Conservation (phyloP, 768 basidiomycete genomes). For the Hortiboletus campestris region DNA sequence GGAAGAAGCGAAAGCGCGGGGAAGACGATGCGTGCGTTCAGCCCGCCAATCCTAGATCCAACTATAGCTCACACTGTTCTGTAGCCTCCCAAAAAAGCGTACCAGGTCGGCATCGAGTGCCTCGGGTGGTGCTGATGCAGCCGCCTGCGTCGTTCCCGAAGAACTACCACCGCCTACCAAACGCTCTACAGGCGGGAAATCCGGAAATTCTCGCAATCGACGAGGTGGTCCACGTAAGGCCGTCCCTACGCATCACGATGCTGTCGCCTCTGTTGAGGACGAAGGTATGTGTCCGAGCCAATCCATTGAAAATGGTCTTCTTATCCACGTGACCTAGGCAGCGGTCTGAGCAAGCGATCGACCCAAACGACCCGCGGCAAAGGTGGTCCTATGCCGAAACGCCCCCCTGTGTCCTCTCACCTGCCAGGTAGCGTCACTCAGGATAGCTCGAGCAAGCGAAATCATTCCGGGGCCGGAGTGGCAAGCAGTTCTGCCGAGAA, state of each 20-base stretch:
- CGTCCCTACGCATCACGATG: constrained; percentile 21
- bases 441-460: constrained; percentile 51
- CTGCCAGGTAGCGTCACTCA: constrained; percentile 33
- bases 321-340: constrained; percentile 40
- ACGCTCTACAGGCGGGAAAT: constrained; percentile 25
- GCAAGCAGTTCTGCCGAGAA: constrained; percentile 43
- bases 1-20: constrained; percentile 72
- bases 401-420: constrained; percentile 31
- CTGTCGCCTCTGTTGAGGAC: constrained; percentile 43
- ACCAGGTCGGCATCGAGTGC: constrained; percentile 72
- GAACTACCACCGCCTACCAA: constrained; percentile 41
- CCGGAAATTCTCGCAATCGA: constrained; percentile 29
- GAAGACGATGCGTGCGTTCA: constrained; percentile 68
- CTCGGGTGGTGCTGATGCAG: constrained; percentile 54
- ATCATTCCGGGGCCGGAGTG: constrained; percentile 38
- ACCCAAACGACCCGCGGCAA: constrained; percentile 41
- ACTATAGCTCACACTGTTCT: constrained; percentile 11
- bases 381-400: constrained; percentile 30
- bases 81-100: constrained; percentile 61
- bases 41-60: background rate
- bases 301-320: constrained; percentile 12
- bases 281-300: constrained; percentile 50
- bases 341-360: constrained; percentile 35
- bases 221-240: constrained; percentile 32
- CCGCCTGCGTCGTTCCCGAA: constrained; percentile 37